These are phyloP conservation scores for Microbotryum intermedium DNA, from an alignment of 1,284 basidiomycete species.

Conservation along the genomic window DNA sequence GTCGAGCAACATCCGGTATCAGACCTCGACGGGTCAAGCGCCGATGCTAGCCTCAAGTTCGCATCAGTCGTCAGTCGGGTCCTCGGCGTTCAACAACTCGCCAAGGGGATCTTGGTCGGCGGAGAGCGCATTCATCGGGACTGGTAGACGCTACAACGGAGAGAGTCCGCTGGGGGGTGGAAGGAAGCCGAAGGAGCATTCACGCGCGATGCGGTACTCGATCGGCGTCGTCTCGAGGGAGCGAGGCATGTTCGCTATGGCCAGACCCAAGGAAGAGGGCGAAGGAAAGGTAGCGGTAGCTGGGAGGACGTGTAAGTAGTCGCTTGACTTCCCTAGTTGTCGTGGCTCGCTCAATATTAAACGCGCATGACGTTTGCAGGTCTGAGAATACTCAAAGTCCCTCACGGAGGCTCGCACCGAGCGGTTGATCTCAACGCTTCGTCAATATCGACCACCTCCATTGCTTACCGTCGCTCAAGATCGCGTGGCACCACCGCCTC, in stretches of 20 bases:
- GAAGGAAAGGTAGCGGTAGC: constrained; percentile 23
- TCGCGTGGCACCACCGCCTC: constrained; percentile 15
- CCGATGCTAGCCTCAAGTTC: too few relatives aligned
- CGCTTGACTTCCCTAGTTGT: not conserved
- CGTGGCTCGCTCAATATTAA: not conserved
- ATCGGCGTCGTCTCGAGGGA: constrained; percentile 6
- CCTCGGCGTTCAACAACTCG: not conserved
- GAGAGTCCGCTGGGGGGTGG: not conserved
- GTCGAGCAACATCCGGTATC: too few relatives aligned
- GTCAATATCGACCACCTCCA: constrained; percentile 3
- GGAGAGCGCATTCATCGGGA: too few relatives aligned
- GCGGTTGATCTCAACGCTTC: not conserved
- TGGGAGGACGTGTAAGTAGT: constrained; percentile 16
- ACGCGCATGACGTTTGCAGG: not conserved
- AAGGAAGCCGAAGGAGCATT: constrained; percentile 15
- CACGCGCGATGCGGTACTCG: constrained; percentile 6
- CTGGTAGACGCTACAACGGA: not conserved
- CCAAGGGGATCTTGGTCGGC: not conserved
- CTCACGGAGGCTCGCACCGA: constrained; percentile 1
- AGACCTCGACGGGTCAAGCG: too few relatives aligned
- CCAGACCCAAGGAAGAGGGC: constrained; percentile 14
- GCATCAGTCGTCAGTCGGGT: not conserved
- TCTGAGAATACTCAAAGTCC: constrained; percentile 22
- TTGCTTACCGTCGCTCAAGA: constrained; percentile 17
- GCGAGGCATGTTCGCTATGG: constrained; percentile 22